Evolutionary conservation across 192 early-diverging fungal species (phyloP), one percentile per base, ranked within the genome.

Genomic region (Polychytrium aggregatum): DNA sequence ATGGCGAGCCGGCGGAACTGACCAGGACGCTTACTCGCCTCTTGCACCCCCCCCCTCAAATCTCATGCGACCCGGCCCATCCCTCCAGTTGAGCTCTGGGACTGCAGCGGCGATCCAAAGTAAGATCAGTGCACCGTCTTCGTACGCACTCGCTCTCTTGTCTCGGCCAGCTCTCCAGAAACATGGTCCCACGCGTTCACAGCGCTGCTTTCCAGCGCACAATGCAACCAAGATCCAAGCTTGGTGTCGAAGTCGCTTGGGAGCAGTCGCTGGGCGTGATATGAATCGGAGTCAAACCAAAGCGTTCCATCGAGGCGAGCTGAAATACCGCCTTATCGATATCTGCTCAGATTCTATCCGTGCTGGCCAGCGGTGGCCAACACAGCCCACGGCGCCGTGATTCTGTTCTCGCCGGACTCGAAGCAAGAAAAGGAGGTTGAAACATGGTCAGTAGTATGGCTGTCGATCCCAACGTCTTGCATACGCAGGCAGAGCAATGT

Each of bases 401-500:
- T 59, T 44, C 50, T 68, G 6, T 49, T 44, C 20, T 24, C 64
- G 9, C 54, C 60, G 8, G 69, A 71, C 6, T 34, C 36, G 16
- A 62, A 55, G 51, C 41, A 46, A 36, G 69, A 71, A n/a, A 62
- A 63, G 34, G 69, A 71, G 14, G 33, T 71, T 11, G 69, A 71
- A 22, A 25, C 33, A 22, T 71, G 60, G 69, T 65, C 35, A 21
- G 57, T 45, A 9, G 27, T 26, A 0, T 31, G 16, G 4, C 8
- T 4, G n/a, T 24, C 16, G 28, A 28, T 18, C 20, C 9, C 26
- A 37, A 16, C 26, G 6, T 42, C 18, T 2, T 51, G 41, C 28
- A 22, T 50, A 9, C n/a, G 40, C 35, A 13, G 22, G 39, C 33
- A 26, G 36, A 35, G n/a, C 24, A 24, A 13, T 16, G 29, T 13